Conservation (phyloP, 495 filamentous ascomycete species). For the Cairneyella variabilis region DNA sequence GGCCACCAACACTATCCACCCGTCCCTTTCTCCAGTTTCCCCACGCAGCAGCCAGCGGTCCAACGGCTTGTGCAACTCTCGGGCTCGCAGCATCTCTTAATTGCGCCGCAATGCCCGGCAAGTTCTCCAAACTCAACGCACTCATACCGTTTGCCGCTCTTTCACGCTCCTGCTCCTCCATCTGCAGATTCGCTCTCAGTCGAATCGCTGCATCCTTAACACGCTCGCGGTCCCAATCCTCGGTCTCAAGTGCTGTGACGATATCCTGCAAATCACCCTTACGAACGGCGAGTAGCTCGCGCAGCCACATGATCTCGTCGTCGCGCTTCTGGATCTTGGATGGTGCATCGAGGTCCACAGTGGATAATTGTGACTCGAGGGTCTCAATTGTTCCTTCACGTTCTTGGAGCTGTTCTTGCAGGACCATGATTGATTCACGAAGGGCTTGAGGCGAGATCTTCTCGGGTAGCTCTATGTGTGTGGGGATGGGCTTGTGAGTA, state of each 20-base stretch:
- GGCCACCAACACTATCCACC: slow-evolving; percentile 33
- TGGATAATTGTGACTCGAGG: slow-evolving; percentile 67
- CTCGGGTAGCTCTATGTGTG: slow-evolving; percentile 59
- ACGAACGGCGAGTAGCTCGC: slow-evolving; percentile 86
- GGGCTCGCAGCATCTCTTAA: slow-evolving; percentile 63
- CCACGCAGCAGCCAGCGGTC: slow-evolving; percentile 74
- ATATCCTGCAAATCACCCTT: slow-evolving; percentile 91
- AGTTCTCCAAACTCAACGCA: slow-evolving; percentile 34
- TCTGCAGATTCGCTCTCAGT: slow-evolving; percentile 89
- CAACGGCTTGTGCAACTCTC: slow-evolving; percentile 75
- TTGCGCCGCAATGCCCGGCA: slow-evolving; percentile 50
- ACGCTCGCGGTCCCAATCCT: slow-evolving; percentile 66
- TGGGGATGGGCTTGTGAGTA: slow-evolving; percentile 38
- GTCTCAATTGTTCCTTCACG: slow-evolving; percentile 85
- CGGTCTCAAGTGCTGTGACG: slow-evolving; percentile 69
- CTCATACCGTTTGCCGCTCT: slow-evolving; percentile 58
- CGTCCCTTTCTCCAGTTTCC: slow-evolving; percentile 74
- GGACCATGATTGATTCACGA: slow-evolving; percentile 89
- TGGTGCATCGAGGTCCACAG: slow-evolving; percentile 67
- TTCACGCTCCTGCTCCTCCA: slow-evolving; percentile 94
- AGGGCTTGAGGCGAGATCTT: slow-evolving; percentile 92
- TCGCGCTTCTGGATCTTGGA: slow-evolving; percentile 82
- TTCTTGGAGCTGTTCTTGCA: slow-evolving; percentile 94
- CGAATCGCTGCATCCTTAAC: slow-evolving; percentile 89
- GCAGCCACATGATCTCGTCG: slow-evolving; percentile 92